Conservation (phyloP, 2,329 filamentous ascomycete species). For the Pleomassaria siparia region DNA sequence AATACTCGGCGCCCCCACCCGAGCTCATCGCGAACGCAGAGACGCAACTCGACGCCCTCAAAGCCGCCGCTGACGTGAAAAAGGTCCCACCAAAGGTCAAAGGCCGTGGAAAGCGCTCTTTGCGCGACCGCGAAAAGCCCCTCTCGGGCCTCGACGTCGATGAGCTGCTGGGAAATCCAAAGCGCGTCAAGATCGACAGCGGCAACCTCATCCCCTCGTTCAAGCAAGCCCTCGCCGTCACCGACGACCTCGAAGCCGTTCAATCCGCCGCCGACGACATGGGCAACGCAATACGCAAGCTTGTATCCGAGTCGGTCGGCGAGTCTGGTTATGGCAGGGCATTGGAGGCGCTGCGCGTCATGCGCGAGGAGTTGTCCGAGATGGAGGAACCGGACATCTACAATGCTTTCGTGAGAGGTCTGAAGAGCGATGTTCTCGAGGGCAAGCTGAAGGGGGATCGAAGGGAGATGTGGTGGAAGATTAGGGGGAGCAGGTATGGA, state of each 20-base stretch:
- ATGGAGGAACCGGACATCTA: constrained; percentile 76
- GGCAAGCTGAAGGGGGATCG: constrained; percentile 75
- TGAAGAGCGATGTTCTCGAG: constrained; percentile 72
- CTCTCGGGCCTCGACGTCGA: constrained; percentile 89
- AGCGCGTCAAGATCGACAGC: constrained; percentile 58
- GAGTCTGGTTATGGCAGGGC: constrained; percentile 73
- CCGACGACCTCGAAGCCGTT: constrained; percentile 63
- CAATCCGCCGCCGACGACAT: constrained; percentile 73
- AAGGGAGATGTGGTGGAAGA: constrained; percentile 77
- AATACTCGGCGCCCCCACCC: constrained; percentile 72
- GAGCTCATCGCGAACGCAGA: constrained; percentile 63
- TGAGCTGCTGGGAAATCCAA: constrained; percentile 68
- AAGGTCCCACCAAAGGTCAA: constrained; percentile 77
- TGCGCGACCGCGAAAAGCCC: constrained; percentile 71
- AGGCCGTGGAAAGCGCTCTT: constrained; percentile 62
- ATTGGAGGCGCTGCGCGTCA: constrained; percentile 72
- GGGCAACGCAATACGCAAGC: constrained; percentile 66
- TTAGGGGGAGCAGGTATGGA: constrained; percentile 68
- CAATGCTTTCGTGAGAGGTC: constrained; percentile 68
- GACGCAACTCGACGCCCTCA: constrained; percentile 63
- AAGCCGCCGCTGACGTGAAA: constrained; percentile 75
- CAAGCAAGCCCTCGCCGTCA: constrained; percentile 70
- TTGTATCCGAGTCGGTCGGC: constrained; percentile 73
- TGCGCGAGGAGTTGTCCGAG: constrained; percentile 75
- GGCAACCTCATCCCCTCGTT: constrained; percentile 88